Conservation (phyloP, 805 yeast genomes). For the Candida boleticola region DNA sequence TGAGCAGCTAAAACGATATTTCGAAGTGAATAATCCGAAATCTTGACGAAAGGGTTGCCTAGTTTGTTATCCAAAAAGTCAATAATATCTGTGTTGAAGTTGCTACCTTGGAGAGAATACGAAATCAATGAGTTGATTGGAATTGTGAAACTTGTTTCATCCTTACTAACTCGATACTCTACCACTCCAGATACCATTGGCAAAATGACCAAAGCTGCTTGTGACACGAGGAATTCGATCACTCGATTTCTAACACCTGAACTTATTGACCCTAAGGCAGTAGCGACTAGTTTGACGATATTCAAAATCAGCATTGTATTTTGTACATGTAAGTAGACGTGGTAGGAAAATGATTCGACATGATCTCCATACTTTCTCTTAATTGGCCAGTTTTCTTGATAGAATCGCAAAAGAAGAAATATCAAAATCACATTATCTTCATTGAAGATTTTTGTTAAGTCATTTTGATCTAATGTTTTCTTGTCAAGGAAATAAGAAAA, state of each 20-base stretch:
- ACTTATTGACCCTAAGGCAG: background rate
- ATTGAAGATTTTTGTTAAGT: slow-evolving; percentile 17
- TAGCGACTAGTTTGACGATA: slow-evolving; percentile 37
- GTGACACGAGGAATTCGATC: background rate
- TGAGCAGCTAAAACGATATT: slow-evolving; percentile 62
- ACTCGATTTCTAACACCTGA: background rate
- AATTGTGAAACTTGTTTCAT: slow-evolving; percentile 54
- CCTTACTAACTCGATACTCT: slow-evolving; percentile 43
- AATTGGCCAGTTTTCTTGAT: slow-evolving; percentile 58
- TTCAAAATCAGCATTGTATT: slow-evolving; percentile 44
- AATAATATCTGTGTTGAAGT: slow-evolving; percentile 10
- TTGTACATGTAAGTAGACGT: slow-evolving; percentile 49
- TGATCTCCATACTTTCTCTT: slow-evolving; percentile 66
- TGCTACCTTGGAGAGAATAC: slow-evolving; percentile 34
- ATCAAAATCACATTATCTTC: slow-evolving; percentile 41
- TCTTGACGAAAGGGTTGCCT: slow-evolving; percentile 35
- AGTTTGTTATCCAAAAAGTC: slow-evolving; percentile 14
- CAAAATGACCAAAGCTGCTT: slow-evolving; percentile 13
- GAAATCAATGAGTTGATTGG: slow-evolving; percentile 61
- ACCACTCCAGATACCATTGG: slow-evolving; percentile 28
- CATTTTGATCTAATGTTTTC: slow-evolving; percentile 10
- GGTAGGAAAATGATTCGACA: slow-evolving; percentile 49
- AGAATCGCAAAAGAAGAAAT: slow-evolving; percentile 47
- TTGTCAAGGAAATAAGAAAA: slow-evolving; percentile 25
- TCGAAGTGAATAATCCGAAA: slow-evolving; percentile 59